These are phyloP conservation scores for Aspergillus caelatus DNA, from an alignment of 2,329 filamentous ascomycete genomes.

Conservation along the genomic window DNA sequence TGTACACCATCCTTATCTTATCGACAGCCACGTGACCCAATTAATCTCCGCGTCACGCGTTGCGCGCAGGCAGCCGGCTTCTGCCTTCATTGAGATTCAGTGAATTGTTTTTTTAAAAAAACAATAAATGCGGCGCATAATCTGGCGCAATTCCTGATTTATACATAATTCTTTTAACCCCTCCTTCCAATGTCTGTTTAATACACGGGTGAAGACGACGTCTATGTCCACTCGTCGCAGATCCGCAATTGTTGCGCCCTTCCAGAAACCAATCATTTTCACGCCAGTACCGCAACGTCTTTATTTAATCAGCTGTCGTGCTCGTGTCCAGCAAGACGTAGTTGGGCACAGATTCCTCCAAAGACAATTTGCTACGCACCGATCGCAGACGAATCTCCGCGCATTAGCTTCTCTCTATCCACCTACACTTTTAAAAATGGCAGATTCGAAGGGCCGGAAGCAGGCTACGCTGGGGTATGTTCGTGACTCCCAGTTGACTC, in stretches of 20 bases:
- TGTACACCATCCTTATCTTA: not conserved
- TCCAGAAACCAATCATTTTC: slow-evolving; percentile 14
- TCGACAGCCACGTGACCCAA: slow-evolving; percentile 21
- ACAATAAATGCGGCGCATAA: not conserved
- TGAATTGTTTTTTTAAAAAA: not conserved
- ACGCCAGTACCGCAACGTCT: slow-evolving; percentile 7
- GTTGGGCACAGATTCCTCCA: not conserved
- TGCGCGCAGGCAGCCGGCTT: slow-evolving; percentile 13
- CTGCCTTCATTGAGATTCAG: slow-evolving; percentile 6
- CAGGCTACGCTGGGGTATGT: slow-evolving; percentile 91
- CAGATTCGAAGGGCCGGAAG: slow-evolving; percentile 48
- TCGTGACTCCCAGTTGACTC: slow-evolving; percentile 69
- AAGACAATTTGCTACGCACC: not conserved
- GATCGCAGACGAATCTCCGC: not conserved
- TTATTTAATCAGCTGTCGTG: not conserved
- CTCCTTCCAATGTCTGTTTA: not conserved
- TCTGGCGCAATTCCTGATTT: not conserved
- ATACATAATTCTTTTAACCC: not conserved
- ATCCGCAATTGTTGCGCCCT: slow-evolving; percentile 16
- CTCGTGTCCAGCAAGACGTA: not conserved
- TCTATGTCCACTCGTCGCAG: slow-evolving; percentile 19
- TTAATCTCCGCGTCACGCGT: slow-evolving; percentile 24
- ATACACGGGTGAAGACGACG: slow-evolving; percentile 1
- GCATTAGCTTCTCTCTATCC: not conserved
- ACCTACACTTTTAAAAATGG: slow-evolving; percentile 14